These are phyloP conservation scores for Trichophaea hybrida DNA, from an alignment of 2,329 filamentous ascomycete genomes.

Conservation along the genomic window DNA sequence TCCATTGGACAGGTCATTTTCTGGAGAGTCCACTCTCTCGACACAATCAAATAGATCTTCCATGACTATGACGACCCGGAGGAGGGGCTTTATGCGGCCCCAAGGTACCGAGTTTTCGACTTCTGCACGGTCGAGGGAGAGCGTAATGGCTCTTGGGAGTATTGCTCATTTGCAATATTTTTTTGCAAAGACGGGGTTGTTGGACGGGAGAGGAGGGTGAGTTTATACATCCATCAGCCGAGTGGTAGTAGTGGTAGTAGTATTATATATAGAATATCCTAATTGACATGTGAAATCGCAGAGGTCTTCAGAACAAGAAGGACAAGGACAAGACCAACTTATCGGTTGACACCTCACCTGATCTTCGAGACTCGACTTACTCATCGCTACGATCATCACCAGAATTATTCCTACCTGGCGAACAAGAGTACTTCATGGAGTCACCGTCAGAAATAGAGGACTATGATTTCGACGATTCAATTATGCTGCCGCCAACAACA, in stretches of 20 bases:
- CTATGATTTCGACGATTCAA: conserved; percentile 50
- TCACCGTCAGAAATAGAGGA: conserved; percentile 35
- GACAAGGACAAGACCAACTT: conserved; percentile 6
- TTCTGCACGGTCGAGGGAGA: conserved; percentile 79
- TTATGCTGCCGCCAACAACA: conserved; percentile 89
- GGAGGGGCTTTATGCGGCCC: conserved; percentile 75
- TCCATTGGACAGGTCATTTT: conserved; percentile 1
- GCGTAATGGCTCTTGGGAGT: conserved; percentile 88
- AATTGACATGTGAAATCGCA: background rate
- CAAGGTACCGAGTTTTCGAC: conserved; percentile 79
- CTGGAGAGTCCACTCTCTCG: background rate
- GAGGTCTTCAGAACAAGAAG: conserved; percentile 21
- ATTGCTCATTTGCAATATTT: conserved; percentile 98
- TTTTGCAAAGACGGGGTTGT: conserved; percentile 81
- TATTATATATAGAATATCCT: background rate
- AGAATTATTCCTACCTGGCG: conserved; percentile 34
- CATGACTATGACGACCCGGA: conserved; percentile 5
- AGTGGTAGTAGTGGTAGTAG: background rate
- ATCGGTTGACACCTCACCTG: conserved; percentile 17
- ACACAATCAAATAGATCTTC: conserved; percentile 14
- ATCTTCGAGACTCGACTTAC: conserved; percentile 46
- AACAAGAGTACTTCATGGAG: conserved; percentile 38
- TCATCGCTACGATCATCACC: conserved; percentile 47
- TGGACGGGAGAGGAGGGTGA: conserved; percentile 76
- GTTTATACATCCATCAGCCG: conserved; percentile 6